phyloP scores from a whole-genome alignment of 106 monocot species.

The Dioscorea alata region DNA sequence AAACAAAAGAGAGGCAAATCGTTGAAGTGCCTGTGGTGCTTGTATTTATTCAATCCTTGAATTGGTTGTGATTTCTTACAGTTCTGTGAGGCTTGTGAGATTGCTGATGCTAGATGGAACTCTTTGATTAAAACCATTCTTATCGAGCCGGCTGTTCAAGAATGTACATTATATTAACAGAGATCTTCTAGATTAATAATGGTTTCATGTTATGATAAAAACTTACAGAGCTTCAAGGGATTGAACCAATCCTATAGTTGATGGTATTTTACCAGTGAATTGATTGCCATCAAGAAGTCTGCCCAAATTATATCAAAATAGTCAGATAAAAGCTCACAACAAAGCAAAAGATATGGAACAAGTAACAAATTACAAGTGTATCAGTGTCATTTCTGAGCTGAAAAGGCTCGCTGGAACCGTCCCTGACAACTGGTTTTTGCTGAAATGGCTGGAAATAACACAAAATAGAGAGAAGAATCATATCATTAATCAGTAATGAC shows the following conservation, averaged over 20 bases:
- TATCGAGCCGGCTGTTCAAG: slow-evolving; percentile 65
- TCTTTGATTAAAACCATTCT: slow-evolving; percentile 48
- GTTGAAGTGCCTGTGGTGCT: background rate
- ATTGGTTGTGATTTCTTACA: slow-evolving; percentile 44
- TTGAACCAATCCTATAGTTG: slow-evolving; percentile 38
- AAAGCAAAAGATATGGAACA: background rate
- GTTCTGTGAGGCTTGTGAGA: slow-evolving; percentile 40
- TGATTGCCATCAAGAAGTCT: slow-evolving; percentile 69
- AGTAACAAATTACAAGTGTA: slow-evolving; percentile 62
- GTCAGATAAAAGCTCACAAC: background rate
- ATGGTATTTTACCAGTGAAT: slow-evolving; percentile 62
- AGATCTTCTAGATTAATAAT: background rate
- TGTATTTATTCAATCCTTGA: background rate
- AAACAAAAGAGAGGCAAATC: background rate
- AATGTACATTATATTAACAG: background rate
- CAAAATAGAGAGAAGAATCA: background rate
- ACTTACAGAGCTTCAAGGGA: slow-evolving; percentile 71
- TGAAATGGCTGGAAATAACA: slow-evolving; percentile 66
- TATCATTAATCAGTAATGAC: background rate
- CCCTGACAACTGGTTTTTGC: slow-evolving; percentile 78
- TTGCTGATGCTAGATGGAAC: slow-evolving; percentile 67
- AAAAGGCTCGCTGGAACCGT: slow-evolving; percentile 47
- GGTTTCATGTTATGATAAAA: background rate
- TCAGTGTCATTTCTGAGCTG: slow-evolving; percentile 43
- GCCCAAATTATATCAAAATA: background rate